phyloP scores from a whole-genome alignment of 306 rosid genomes.

The Glycine soja region DNA sequence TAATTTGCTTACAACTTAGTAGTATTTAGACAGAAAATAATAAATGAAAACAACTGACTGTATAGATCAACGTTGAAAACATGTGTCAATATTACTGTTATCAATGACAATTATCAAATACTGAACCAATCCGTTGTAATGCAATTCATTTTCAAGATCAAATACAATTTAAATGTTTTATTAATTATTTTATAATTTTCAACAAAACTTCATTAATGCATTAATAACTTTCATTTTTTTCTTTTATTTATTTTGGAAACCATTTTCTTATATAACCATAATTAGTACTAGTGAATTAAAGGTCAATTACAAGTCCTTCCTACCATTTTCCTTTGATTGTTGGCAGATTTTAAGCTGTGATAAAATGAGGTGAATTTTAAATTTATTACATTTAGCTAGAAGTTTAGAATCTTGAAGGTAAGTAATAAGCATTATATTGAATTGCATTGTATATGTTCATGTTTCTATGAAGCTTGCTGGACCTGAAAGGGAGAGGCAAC shows the following conservation, averaged over 20 bases:
- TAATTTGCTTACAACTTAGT: not conserved
- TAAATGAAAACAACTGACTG: not conserved
- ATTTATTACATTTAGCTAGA: conserved; percentile 4
- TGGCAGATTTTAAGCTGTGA: not conserved
- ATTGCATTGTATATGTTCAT: not conserved
- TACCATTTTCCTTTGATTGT: not conserved
- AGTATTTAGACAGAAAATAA: not conserved
- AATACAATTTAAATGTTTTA: not conserved
- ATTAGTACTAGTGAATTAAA: not conserved
- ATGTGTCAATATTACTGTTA: not conserved
- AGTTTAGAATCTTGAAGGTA: not conserved
- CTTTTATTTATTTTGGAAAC: not conserved
- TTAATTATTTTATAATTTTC: conserved; percentile 6
- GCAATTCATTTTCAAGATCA: not conserved
- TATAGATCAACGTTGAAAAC: not conserved
- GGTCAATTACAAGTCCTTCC: not conserved
- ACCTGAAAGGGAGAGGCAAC: conserved; percentile 64
- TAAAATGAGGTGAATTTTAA: not conserved
- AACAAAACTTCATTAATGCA: not conserved
- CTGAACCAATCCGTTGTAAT: not conserved
- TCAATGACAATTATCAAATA: not conserved
- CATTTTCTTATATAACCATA: not conserved
- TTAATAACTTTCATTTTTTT: not conserved
- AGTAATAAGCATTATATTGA: conserved; percentile 22
- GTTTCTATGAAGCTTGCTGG: conserved; percentile 74